These are phyloP conservation scores for Gaeumannomyces tritici DNA, from an alignment of 2,329 filamentous ascomycete genomes.

Conservation along the genomic window DNA sequence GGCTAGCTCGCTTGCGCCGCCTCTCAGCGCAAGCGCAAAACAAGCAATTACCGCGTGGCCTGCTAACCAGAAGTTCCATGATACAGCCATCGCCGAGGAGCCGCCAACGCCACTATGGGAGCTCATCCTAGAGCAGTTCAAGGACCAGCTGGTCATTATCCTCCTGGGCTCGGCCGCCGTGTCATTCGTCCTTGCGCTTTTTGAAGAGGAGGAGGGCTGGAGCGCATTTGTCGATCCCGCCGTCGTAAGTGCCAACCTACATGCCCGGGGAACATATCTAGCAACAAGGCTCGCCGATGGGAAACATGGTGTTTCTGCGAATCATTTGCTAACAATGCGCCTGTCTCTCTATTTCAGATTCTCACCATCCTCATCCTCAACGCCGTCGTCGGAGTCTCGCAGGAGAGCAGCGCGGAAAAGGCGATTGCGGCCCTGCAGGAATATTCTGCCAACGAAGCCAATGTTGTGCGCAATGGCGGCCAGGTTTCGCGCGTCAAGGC, in stretches of 20 bases:
- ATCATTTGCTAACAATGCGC: background rate
- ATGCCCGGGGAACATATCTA: background rate
- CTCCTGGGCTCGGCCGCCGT: conserved; percentile 85
- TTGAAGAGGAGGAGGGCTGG: conserved; percentile 91
- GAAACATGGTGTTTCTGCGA: background rate
- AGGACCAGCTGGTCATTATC: conserved; percentile 95
- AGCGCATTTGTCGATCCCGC: conserved; percentile 93
- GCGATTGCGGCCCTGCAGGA: conserved; percentile 96
- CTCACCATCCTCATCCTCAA: conserved; percentile 95
- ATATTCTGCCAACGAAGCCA: conserved; percentile 97
- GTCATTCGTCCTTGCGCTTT: conserved; percentile 85
- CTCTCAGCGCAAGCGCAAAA: no score
- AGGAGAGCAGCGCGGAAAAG: conserved; percentile 98
- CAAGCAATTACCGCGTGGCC: no score
- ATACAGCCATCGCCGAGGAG: conserved; percentile 62
- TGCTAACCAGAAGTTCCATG: background rate
- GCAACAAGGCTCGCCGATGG: background rate
- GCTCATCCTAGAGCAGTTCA: conserved; percentile 96
- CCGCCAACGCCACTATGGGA: conserved; percentile 94
- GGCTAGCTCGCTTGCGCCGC: background rate
- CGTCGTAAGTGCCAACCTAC: conserved; percentile 56
- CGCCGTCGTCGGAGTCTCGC: conserved; percentile 92
- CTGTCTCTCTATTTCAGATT: conserved; percentile 48
- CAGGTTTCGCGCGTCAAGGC: conserved; percentile 77
- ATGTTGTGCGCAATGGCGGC: conserved; percentile 74